These are phyloP conservation scores for Apiospora sp. DNA, from an alignment of 2,329 filamentous ascomycete species.

Conservation along the genomic window DNA sequence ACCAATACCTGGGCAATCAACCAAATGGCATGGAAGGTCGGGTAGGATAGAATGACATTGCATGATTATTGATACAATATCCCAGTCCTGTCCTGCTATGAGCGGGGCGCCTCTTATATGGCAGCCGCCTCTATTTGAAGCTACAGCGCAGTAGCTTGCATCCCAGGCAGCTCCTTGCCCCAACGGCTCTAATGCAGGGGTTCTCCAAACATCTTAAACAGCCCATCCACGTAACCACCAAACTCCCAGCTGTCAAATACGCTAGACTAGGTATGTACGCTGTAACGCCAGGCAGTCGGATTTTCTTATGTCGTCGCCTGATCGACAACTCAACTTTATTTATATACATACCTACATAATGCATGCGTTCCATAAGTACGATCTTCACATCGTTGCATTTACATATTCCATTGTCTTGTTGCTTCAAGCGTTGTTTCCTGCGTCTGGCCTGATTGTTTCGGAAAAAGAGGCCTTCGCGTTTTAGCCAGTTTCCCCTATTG, in stretches of 20 bases:
- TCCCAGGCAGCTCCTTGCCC: constrained; percentile 2
- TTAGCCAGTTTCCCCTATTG: constrained; percentile 10
- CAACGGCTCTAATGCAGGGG: constrained; percentile 18
- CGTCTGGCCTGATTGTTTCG: background rate
- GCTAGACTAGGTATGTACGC: background rate
- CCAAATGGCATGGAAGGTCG: background rate
- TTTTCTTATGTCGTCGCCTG: constrained; percentile 6
- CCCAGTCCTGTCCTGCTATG: background rate
- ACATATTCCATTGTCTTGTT: background rate
- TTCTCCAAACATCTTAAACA: constrained; percentile 1
- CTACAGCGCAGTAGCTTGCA: background rate
- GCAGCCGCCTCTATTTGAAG: background rate
- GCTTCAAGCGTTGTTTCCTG: background rate
- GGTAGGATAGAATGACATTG: constrained; percentile 10
- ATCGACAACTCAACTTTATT: constrained; percentile 12
- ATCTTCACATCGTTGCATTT: background rate
- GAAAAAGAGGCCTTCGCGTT: constrained; percentile 2
- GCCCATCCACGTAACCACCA: constrained; percentile 6
- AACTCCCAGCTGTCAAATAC: background rate
- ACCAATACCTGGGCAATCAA: background rate
- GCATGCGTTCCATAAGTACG: background rate
- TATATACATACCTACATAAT: background rate
- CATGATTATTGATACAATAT: background rate
- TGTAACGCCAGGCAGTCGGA: constrained; percentile 19
- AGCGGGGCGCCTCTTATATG: background rate